Percentiles rank a stretch among this genome's conserved stretches.
Evolutionary conservation across 805 yeast genomes (phyloP).

Genomic region (Grigorovia jiainica): DNA sequence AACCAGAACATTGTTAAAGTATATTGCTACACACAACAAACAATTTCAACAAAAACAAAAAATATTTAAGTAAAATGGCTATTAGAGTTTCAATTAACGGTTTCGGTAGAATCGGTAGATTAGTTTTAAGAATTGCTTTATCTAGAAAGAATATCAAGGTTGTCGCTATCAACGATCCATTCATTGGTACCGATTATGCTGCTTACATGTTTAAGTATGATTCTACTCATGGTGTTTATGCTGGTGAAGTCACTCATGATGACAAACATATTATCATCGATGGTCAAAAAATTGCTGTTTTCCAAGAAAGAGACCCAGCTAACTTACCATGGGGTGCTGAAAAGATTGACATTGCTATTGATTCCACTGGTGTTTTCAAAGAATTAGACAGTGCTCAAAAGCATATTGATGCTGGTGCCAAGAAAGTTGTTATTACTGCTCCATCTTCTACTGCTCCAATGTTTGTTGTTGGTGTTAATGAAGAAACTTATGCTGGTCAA

Average conservation of each 20-base stretch:
- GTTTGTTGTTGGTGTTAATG: constrained; percentile 66
- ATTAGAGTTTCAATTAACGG: constrained; percentile 56
- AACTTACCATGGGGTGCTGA: constrained; percentile 58
- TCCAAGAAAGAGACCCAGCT: constrained; percentile 61
- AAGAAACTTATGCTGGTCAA: constrained; percentile 47
- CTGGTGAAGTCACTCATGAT: constrained; percentile 47
- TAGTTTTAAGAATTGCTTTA: constrained; percentile 55
- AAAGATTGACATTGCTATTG: constrained; percentile 55
- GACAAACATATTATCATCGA: constrained; percentile 44
- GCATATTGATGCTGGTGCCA: constrained; percentile 66
- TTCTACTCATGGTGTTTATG: constrained; percentile 58
- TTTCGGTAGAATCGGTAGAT: constrained; percentile 66
- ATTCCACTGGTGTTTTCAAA: constrained; percentile 68
- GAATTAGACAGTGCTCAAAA: constrained; percentile 54
- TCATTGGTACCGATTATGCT: constrained; percentile 59
- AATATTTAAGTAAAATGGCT: constrained; percentile 12
- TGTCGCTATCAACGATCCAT: constrained; percentile 63
- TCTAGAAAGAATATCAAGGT: constrained; percentile 43
- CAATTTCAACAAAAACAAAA: neutral
- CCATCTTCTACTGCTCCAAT: constrained; percentile 66
- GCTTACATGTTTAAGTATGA: constrained; percentile 70
- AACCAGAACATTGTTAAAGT: too few species aligned
- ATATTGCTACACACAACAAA: too few species aligned
- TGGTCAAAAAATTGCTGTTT: constrained; percentile 41
- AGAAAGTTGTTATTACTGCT: constrained; percentile 63